Evolutionary conservation across 345 rosid genomes (phyloP).

Genomic region (Iberis pinnata): DNA sequence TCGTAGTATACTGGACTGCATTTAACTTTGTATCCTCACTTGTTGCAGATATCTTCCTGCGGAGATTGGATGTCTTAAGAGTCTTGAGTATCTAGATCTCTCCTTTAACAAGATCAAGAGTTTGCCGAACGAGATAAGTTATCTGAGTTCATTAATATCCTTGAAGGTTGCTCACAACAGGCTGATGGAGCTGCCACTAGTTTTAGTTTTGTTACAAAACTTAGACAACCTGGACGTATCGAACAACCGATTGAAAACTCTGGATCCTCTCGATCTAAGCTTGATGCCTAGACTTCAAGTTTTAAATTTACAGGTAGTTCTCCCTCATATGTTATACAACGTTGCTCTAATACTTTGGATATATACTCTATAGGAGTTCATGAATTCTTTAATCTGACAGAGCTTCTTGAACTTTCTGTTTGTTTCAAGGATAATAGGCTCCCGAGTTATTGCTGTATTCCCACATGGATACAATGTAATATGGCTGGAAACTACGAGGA

Average conservation of each 20-base stretch:
- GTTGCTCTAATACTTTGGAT: neutral
- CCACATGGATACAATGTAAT: constrained; percentile 81
- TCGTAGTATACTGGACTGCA: neutral
- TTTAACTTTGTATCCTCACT: constrained; percentile 18
- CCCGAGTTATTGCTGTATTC: constrained; percentile 53
- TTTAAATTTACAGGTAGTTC: constrained; percentile 74
- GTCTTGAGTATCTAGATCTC: constrained; percentile 76
- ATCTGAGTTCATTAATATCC: constrained; percentile 54
- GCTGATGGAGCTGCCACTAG: constrained; percentile 56
- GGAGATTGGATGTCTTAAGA: constrained; percentile 81
- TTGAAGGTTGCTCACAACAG: constrained; percentile 83
- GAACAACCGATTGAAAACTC: constrained; percentile 65
- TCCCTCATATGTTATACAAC: neutral
- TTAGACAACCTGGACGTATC: constrained; percentile 77
- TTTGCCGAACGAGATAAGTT: constrained; percentile 68
- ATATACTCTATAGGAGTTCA: neutral
- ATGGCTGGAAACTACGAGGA: constrained; percentile 60
- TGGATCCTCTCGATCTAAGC: constrained; percentile 64
- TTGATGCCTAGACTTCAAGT: constrained; percentile 61
- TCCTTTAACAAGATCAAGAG: constrained; percentile 87
- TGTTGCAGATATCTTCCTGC: constrained; percentile 80
- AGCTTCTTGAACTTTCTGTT: constrained; percentile 18
- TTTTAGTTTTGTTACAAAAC: constrained; percentile 58
- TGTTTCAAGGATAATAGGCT: constrained; percentile 71
- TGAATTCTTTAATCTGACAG: constrained; percentile 21